Evolutionary conservation across 306 rosid genomes (phyloP), one percentile per base, ranked within the genome.

Genomic region (Alnus rubra): DNA sequence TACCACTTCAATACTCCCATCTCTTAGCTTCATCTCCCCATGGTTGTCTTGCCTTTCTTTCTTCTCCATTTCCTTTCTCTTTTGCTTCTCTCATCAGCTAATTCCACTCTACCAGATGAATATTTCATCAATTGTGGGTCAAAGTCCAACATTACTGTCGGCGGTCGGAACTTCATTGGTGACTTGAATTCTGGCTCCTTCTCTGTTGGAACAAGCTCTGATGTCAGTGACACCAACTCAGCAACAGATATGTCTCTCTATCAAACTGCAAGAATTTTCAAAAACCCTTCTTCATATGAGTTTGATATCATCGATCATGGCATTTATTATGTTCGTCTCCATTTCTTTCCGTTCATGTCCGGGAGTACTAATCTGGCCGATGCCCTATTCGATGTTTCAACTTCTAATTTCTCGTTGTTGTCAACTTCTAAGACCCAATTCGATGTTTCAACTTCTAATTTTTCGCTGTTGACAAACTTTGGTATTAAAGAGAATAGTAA

Each of bases 81-180:
- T 74, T 76, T 84, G 64, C 84, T 70, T 0, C 53, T 69, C 44
- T 86, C 83, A 70, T 81, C 69, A 13, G 82, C 80, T 2, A 2
- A 9, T 11, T 82, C 78, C 53, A 18, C 5, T n/a, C 1, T 0
- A 1, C 87, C 74, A 2, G 42, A 23, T 0, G 58, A 62, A 56
- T 83, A 88, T 75, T 87, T 85, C 54, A 77, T 87, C 78, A 90
- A 78, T 14, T 85, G 92, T 35, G 94, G 91, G 0, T 85, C 91
- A 0, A 45, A 65, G 0, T n/a, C 0, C 55, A 8, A 23, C 14
- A 69, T 37, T 0, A 28, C 1, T 0, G 63, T 13, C 59, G 42
- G 0, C 5, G 2, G 0, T 33, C 53, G 6, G 3, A 5, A 0
- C 50, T 87, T 81, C 47, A 23, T 9, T 0, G 83, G 79, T 0